Base-by-base conservation (phyloP, 2,329 filamentous ascomycete genomes). In the Didymosphaeria variabile region DNA sequence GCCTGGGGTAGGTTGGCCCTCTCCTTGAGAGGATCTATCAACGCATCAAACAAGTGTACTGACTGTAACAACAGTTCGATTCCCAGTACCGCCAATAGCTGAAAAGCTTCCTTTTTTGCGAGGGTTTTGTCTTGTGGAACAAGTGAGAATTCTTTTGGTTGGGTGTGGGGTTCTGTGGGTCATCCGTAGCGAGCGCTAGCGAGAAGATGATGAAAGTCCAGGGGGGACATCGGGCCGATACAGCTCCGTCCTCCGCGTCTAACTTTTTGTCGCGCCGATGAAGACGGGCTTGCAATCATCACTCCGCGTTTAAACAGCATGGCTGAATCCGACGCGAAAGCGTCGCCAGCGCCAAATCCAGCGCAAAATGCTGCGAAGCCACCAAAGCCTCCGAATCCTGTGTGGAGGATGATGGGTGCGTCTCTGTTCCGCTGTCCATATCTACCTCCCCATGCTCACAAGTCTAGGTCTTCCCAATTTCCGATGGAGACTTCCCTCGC, bases 401-500 rank as follows among this genome's bases (percentile, higher is more conserved):
- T 76, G 21, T 77, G 74, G 68, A 72, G 70, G 58, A 79, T 79
- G 77, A 79, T 79, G 77, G 77, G 77, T 78, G 55, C 58, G 71
- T 56, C 50, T 52, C 47, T n/a, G 42, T 52, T 21, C 58, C 42
- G 15, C 32, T 42, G 32, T 23, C 6, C 36, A 29, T 53, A 38
- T 50, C 19, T 59, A 17, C 50, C 15, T 46, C 19, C 31, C 40
- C 9, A 47, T 26, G n/a, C 31, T 46, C 54, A 53, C 40, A 32
- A 8, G 59, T 63, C 53, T 59, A 90, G 94, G 94, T 59, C 83
- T 99, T 60, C 94, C 94, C 54, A 91, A 90, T 68, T 87, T 97
- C 63, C 91, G 91, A 61, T 86, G 89, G 70, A 93, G 89, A 79
- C 88, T 99, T 19, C 95, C 95, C 8, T 98, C 94, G 19, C 91